These are phyloP conservation scores for Synchytrium microbalum DNA, from an alignment of 371 early-diverging fungal genomes.

Conservation along the genomic window DNA sequence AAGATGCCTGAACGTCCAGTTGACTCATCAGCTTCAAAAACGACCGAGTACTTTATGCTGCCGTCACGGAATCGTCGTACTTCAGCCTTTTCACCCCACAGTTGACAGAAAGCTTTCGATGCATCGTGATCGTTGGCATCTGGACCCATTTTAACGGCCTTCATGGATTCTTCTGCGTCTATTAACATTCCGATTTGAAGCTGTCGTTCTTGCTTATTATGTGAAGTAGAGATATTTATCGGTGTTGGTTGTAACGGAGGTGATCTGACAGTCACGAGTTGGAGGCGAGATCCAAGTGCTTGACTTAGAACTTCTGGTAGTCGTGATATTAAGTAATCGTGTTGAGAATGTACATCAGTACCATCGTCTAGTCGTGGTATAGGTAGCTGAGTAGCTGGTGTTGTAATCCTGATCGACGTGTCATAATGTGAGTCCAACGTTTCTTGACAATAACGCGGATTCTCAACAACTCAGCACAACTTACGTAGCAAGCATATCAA, in stretches of 20 bases:
- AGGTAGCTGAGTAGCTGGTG: too few relatives aligned
- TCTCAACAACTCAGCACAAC: conserved; percentile 5
- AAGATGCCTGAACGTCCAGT: conserved; percentile 59
- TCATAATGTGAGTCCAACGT: too few relatives aligned
- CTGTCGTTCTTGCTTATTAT: conserved; percentile 28
- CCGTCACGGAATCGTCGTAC: conserved; percentile 85
- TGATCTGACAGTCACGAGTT: conserved; percentile 12
- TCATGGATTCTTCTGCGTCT: conserved; percentile 53
- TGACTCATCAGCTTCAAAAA: conserved; percentile 30
- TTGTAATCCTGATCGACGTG: too few relatives aligned
- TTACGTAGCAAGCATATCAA: conserved; percentile 54
- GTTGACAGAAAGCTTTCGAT: conserved; percentile 58
- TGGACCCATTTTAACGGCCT: conserved; percentile 76
- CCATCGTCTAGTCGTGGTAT: too few relatives aligned
- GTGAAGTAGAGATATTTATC: background rate
- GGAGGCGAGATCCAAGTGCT: conserved; percentile 10
- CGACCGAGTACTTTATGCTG: conserved; percentile 70
- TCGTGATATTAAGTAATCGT: too few relatives aligned
- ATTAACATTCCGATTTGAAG: conserved; percentile 72
- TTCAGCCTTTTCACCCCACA: conserved; percentile 83
- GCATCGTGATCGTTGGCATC: conserved; percentile 24
- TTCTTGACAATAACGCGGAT: too few relatives aligned
- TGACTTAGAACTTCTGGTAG: too few relatives aligned
- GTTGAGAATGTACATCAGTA: too few relatives aligned
- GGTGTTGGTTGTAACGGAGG: background rate